Conservation (phyloP, 768 basidiomycete species). For the Serendipita vermifera region DNA sequence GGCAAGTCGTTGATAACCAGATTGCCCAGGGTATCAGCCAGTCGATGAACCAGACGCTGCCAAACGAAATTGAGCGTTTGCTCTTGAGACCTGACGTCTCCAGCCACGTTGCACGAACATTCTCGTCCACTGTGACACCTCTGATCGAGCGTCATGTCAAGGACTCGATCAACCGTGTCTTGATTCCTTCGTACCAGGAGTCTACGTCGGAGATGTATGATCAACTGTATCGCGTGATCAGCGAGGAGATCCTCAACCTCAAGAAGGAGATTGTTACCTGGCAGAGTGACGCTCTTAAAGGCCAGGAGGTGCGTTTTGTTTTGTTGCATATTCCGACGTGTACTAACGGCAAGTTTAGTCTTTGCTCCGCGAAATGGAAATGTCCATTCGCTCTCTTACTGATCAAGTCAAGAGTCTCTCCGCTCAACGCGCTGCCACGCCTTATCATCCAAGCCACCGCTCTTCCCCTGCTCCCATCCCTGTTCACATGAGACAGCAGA, state of each 20-base stretch:
- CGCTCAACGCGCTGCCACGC: constrained; percentile 29
- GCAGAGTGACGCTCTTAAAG: constrained; percentile 66
- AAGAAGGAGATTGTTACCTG: constrained; percentile 70
- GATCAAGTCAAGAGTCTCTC: constrained; percentile 75
- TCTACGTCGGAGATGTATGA: constrained; percentile 69
- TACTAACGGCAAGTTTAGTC: constrained; percentile 30
- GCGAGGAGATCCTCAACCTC: constrained; percentile 57
- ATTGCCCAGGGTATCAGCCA: constrained; percentile 61
- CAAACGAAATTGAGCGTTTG: constrained; percentile 65
- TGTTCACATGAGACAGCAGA: constrained; percentile 31
- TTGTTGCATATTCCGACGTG: not conserved
- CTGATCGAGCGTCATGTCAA: constrained; percentile 71
- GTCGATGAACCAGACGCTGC: constrained; percentile 62
- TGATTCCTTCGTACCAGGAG: constrained; percentile 64
- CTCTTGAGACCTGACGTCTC: constrained; percentile 65
- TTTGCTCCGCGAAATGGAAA: constrained; percentile 69
- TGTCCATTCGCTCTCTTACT: constrained; percentile 54
- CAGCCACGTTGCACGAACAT: constrained; percentile 58
- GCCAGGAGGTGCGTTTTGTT: constrained; percentile 51
- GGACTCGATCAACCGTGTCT: constrained; percentile 56
- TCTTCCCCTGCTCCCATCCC: constrained; percentile 26
- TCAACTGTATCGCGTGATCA: constrained; percentile 62
- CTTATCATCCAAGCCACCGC: constrained; percentile 16
- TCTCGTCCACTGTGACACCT: constrained; percentile 60
- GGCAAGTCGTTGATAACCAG: constrained; percentile 62